Conservation (phyloP, 1,139 yeast genomes). For the Saccharomyces uvarum region DNA sequence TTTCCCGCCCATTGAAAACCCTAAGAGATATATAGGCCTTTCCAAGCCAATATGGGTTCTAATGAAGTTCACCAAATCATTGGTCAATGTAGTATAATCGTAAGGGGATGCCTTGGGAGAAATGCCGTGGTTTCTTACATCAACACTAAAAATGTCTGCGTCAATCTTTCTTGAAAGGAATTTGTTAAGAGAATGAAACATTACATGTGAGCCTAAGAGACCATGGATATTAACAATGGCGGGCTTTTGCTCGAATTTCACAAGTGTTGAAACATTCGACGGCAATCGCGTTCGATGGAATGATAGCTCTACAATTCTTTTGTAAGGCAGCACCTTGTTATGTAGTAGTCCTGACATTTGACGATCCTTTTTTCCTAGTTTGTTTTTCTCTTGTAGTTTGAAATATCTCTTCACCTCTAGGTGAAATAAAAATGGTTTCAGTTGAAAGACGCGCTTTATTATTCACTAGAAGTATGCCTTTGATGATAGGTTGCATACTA, state of each 20-base stretch:
- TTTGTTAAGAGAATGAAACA: constrained; percentile 20
- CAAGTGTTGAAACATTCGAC: neutral
- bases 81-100: constrained; percentile 38
- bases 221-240: constrained; percentile 28
- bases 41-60: constrained; percentile 13
- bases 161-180: constrained; percentile 33
- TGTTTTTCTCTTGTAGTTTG: neutral
- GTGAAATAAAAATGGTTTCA: neutral
- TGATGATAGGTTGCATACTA: neutral
- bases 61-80: constrained; percentile 35
- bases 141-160: constrained; percentile 36
- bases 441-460: neutral
- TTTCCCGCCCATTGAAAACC: constrained; percentile 31
- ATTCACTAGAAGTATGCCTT: neutral
- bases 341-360: constrained; percentile 2
- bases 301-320: constrained; percentile 17
- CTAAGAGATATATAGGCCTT: constrained; percentile 24
- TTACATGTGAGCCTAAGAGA: constrained; percentile 23
- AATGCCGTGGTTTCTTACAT: constrained; percentile 48
- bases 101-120: constrained; percentile 41
- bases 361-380: neutral
- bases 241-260: constrained; percentile 10
- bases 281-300: constrained; percentile 13
- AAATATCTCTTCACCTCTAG: neutral
- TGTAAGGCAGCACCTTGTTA: constrained; percentile 3